phyloP scores from a whole-genome alignment of 2,329 filamentous ascomycete genomes.

The Colletotrichum musae region DNA sequence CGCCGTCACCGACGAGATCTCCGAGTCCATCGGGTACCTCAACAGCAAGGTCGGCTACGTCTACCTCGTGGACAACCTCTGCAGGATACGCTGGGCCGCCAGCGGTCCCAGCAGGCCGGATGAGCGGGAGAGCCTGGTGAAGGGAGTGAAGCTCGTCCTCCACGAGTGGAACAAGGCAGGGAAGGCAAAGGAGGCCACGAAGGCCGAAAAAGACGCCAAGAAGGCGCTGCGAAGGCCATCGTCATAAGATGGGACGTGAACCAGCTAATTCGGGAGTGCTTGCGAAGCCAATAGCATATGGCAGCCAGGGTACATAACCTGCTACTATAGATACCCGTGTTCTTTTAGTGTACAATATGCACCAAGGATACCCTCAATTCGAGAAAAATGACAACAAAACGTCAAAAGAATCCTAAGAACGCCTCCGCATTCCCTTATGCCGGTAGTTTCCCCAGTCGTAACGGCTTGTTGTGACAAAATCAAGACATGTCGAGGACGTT shows the following conservation, averaged over 20 bases:
- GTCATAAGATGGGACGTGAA: neutral
- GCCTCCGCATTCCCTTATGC: conserved; percentile 42
- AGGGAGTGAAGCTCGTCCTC: conserved; percentile 73
- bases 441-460: conserved; percentile 37
- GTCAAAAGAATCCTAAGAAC: conserved; percentile 29
- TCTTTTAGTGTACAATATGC: conserved; percentile 41
- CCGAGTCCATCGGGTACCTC: conserved; percentile 77
- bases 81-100: conserved; percentile 94
- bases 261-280: conserved; percentile 20
- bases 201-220: conserved; percentile 1
- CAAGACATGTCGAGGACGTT: conserved; percentile 17
- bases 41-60: conserved; percentile 96
- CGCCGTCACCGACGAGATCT: conserved; percentile 72
- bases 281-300: conserved; percentile 13
- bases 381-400: conserved; percentile 6
- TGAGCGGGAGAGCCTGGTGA: conserved; percentile 78
- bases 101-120: conserved; percentile 77
- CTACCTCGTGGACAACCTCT: conserved; percentile 89
- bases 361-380: conserved; percentile 40
- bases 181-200: conserved; percentile 45
- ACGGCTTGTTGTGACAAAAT: conserved; percentile 37
- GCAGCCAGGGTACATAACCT: conserved; percentile 15
- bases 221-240: conserved; percentile 12
- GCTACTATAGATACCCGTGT: conserved; percentile 37
- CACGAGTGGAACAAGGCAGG: conserved; percentile 66